A percentile compares a stretch with the other conserved stretches of the same genome.
Conservation (phyloP, 805 yeast genomes). For the Isabelozyma gotoi region DNA sequence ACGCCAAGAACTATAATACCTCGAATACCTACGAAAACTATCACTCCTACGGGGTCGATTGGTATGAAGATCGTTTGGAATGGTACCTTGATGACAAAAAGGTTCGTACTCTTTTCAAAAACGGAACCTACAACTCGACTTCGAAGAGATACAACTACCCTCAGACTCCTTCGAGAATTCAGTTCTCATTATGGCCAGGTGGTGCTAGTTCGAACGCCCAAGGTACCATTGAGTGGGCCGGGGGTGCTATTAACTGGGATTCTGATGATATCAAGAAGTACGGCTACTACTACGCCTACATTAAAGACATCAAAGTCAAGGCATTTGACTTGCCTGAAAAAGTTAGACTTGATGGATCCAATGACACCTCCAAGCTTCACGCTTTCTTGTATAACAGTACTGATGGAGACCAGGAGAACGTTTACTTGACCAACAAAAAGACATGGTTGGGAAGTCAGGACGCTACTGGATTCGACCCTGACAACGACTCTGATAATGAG, state of each 20-base stretch:
- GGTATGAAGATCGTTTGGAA: slow-evolving; percentile 68
- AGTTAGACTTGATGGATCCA: slow-evolving; percentile 33
- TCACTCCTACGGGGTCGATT: slow-evolving; percentile 77
- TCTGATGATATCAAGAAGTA: slow-evolving; percentile 66
- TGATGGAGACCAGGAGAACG: slow-evolving; percentile 32
- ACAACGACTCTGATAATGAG: slow-evolving; percentile 24
- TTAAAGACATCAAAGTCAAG: slow-evolving; percentile 59
- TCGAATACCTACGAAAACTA: slow-evolving; percentile 62
- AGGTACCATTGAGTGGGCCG: slow-evolving; percentile 83
- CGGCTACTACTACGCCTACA: slow-evolving; percentile 77
- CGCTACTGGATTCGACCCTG: slow-evolving; percentile 67
- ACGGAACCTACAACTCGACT: slow-evolving; percentile 65
- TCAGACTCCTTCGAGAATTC: slow-evolving; percentile 73
- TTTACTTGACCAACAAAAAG: slow-evolving; percentile 62
- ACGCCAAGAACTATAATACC: slow-evolving; percentile 45
- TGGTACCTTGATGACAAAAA: slow-evolving; percentile 74
- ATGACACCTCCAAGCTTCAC: slow-evolving; percentile 50
- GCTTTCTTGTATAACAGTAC: slow-evolving; percentile 48
- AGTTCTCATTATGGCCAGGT: slow-evolving; percentile 78
- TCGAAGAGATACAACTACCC: slow-evolving; percentile 57
- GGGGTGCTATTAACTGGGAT: slow-evolving; percentile 85
- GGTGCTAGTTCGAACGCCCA: slow-evolving; percentile 52
- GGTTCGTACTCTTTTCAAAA: slow-evolving; percentile 63
- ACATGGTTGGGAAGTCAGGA: slow-evolving; percentile 59
- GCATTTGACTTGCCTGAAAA: slow-evolving; percentile 74